phyloP scores from a whole-genome alignment of 768 basidiomycete genomes.

The Agaricus sinodeliciosus region DNA sequence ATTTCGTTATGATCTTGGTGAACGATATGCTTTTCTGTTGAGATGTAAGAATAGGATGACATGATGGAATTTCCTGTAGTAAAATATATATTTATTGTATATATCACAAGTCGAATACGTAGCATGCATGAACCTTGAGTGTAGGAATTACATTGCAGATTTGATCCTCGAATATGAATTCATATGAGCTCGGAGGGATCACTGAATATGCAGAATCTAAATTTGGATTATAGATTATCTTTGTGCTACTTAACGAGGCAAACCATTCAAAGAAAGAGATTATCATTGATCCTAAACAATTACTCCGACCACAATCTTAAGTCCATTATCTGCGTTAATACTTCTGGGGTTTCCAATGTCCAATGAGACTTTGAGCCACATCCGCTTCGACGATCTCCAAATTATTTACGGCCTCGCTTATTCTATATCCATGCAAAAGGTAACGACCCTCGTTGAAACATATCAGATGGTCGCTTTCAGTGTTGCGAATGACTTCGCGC shows the following conservation, averaged over 20 bases:
- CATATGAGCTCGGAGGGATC: background rate
- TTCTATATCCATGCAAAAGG: background rate
- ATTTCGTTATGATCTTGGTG: background rate
- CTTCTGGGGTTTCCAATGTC: slow-evolving; percentile 64
- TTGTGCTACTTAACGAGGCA: too few species aligned
- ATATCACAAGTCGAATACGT: too few species aligned
- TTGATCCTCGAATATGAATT: too few species aligned
- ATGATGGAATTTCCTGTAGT: background rate
- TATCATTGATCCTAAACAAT: too few species aligned
- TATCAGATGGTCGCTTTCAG: background rate
- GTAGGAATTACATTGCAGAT: too few species aligned
- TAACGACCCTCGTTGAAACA: slow-evolving; percentile 7
- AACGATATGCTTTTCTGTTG: background rate
- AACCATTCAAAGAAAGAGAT: too few species aligned
- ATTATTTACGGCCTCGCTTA: background rate
- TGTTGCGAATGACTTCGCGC: slow-evolving; percentile 7
- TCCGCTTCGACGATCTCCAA: slow-evolving; percentile 50
- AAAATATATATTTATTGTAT: background rate
- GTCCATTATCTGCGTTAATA: slow-evolving; percentile 23
- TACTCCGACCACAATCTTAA: background rate
- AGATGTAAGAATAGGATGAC: background rate
- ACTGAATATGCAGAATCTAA: background rate
- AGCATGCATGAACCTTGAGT: too few species aligned
- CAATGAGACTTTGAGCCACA: slow-evolving; percentile 48
- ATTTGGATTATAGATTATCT: too few species aligned